Evolutionary conservation across 345 rosid genomes (phyloP), one percentile per base, ranked within the genome.

Genomic region (Moringa oleifera): DNA sequence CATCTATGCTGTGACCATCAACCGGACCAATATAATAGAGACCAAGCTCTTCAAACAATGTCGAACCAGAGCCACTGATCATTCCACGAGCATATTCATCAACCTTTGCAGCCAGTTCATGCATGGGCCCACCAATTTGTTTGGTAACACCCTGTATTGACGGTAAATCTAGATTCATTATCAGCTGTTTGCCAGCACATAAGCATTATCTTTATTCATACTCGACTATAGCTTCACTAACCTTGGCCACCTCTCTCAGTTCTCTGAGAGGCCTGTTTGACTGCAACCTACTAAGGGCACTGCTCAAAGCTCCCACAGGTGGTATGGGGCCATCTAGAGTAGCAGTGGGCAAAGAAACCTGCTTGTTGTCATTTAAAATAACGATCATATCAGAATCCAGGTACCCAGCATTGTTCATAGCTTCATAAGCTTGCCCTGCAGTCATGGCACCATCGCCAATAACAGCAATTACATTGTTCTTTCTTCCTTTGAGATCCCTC

Each of bases 361-460:
- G 99, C 61, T 90, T 94, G 83, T 94, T 94, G 80, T 94, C 99
- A 63, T 94, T 94, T 41, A 94, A 97, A 64, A 94, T 88, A 65
- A 94, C 95, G 63, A 90, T 86, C 99, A 90, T 94, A 68, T 94
- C 97, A 0, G 99, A 86, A 69, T 94, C 99, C 25, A 94, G 73
- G 77, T 94, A 94, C 19, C 99, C 99, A 0, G 99, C 95, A 56
- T 90, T 94, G 84, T 94, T 94, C 99, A 94, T 90, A 20, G 99
- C 97, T 79, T 94, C 99, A 62, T 86, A 94, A 71, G 99, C 99
- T 61, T 94, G 97, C n/a, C 99, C 99, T 21, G 99, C 99, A 1
- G 99, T 94, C 99, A 94, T 94, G 22, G 99, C 99, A 58, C 97
- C 99, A 62, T 94, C 99, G 22, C 99, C 97, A 20, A 93, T 93